A percentile compares a stretch with the other conserved stretches of the same genome.
These are phyloP conservation scores for Cercophora samala DNA, from an alignment of 495 filamentous ascomycete species.

Conservation along the genomic window DNA sequence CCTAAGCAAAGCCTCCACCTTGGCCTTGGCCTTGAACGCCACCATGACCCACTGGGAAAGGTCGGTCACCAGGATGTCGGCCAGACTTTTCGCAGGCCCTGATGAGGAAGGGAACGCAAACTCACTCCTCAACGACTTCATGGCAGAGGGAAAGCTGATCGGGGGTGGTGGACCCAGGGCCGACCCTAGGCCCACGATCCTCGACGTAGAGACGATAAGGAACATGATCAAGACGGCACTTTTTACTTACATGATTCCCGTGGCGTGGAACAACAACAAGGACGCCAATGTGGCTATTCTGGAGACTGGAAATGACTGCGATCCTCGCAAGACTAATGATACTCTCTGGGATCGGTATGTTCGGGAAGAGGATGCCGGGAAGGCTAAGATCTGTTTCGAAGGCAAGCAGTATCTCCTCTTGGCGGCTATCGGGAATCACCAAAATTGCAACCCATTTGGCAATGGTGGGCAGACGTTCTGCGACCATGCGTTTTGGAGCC, in stretches of 20 bases:
- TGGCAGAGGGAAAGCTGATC: neutral
- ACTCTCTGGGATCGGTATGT: neutral
- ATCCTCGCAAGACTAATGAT: too few species aligned
- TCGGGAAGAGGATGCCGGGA: neutral
- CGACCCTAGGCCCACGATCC: neutral
- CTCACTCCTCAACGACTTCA: neutral
- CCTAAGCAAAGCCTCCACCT: neutral
- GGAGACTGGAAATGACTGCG: neutral
- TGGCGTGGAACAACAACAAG: neutral
- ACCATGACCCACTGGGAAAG: neutral
- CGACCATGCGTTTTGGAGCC: neutral
- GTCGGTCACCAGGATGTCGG: neutral
- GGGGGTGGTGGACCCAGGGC: neutral
- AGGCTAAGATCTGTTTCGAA: neutral
- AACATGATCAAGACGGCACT: neutral
- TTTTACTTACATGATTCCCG: neutral
- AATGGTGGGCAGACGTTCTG: neutral
- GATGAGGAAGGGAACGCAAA: neutral
- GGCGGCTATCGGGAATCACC: neutral
- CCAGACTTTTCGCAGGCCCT: neutral
- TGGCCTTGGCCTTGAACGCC: neutral
- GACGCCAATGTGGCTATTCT: neutral
- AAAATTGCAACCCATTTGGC: neutral
- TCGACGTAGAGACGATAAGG: neutral
- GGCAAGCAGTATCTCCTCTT: neutral